These are phyloP conservation scores for Ascochyta pisi DNA, from an alignment of 2,329 filamentous ascomycete species.

Conservation along the genomic window DNA sequence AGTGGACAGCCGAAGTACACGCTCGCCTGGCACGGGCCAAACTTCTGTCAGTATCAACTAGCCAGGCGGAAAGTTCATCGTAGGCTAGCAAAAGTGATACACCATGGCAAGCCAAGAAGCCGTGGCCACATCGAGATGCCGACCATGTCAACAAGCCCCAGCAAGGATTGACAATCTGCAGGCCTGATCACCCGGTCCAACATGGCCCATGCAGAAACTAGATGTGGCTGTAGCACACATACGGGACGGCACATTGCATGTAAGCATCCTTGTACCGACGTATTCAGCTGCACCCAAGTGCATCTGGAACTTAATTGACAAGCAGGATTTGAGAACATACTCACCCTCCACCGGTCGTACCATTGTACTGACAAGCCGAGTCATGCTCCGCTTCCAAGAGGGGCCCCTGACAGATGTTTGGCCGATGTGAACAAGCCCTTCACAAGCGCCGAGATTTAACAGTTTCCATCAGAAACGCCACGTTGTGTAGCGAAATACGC, in stretches of 20 bases:
- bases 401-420: background rate
- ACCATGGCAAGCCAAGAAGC: constrained; percentile 9
- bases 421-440: background rate
- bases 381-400: constrained; percentile 11
- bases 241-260: constrained; percentile 6
- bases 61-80: constrained; percentile 6
- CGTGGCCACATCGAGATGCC: constrained; percentile 8
- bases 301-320: background rate
- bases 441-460: background rate
- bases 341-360: background rate
- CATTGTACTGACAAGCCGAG: background rate
- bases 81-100: constrained; percentile 17
- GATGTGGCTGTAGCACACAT: constrained; percentile 12
- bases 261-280: constrained; percentile 2
- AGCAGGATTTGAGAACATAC: background rate
- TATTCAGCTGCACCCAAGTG: constrained; percentile 2
- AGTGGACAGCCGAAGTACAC: constrained; percentile 6
- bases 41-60: constrained; percentile 13
- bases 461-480: constrained; percentile 8
- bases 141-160: constrained; percentile 1
- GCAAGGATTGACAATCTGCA: constrained; percentile 9
- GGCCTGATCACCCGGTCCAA: constrained; percentile 4
- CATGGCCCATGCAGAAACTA: constrained; percentile 6
- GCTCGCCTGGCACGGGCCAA: constrained; percentile 13
- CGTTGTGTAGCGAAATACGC: constrained; percentile 7